A percentile compares a stretch with the other conserved stretches of the same genome.
Evolutionary conservation across 371 early-diverging fungal genomes (phyloP).

Genomic region (Apophysomyces sp.): DNA sequence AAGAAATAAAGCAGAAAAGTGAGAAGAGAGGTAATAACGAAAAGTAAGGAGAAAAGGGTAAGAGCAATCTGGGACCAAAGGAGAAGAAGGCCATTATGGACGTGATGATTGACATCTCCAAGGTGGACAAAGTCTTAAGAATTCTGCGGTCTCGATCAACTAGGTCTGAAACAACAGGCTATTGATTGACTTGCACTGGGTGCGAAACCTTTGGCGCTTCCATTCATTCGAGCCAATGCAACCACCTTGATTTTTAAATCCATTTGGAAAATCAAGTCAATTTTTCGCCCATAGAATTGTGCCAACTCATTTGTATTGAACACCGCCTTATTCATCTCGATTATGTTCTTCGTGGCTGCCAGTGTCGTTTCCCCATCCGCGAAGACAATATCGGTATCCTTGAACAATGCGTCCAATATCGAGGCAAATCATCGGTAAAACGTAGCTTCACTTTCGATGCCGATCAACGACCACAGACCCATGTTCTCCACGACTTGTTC

Average conservation of each 20-base stretch:
- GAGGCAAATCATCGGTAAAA: constrained; percentile 10
- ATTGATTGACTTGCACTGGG: background rate
- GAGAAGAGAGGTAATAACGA: too few relatives aligned
- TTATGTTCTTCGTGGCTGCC: background rate
- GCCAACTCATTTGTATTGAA: background rate
- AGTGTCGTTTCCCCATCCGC: constrained; percentile 4
- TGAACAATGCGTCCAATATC: constrained; percentile 3
- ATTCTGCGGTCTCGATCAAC: too few relatives aligned
- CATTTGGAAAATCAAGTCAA: background rate
- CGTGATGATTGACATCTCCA: too few relatives aligned
- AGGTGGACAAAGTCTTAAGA: too few relatives aligned
- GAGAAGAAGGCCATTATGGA: too few relatives aligned
- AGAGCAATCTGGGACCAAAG: too few relatives aligned
- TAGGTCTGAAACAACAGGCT: too few relatives aligned
- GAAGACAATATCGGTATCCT: background rate
- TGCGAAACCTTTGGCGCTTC: background rate
- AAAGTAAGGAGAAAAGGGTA: too few relatives aligned
- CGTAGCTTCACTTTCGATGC: constrained; percentile 2
- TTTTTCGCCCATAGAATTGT: background rate
- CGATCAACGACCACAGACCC: background rate
- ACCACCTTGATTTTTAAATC: background rate
- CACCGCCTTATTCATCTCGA: background rate
- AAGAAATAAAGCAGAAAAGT: too few relatives aligned
- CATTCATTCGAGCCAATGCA: background rate
- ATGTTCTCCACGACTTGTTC: too few relatives aligned